Conservation (phyloP, 495 filamentous ascomycete genomes). For the Endocarpon pusillum region DNA sequence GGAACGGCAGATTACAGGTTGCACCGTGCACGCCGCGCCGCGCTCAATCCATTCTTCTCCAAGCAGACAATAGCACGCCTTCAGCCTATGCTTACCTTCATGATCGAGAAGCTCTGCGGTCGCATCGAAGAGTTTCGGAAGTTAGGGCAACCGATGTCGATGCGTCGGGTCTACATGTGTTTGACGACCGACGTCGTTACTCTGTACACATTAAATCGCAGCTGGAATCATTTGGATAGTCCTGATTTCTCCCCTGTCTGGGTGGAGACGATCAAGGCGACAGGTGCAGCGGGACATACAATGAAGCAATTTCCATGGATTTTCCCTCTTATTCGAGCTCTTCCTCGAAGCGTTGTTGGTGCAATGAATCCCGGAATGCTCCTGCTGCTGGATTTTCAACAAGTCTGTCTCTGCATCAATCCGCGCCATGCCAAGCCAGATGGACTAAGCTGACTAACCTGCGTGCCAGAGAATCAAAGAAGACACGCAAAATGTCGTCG, state of each 20-base stretch:
- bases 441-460: constrained; percentile 5
- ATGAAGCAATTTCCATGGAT: constrained; percentile 16
- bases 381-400: constrained; percentile 11
- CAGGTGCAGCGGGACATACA: constrained; percentile 4
- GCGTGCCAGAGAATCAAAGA: constrained; percentile 6
- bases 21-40: constrained; percentile 16
- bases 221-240: constrained; percentile 9
- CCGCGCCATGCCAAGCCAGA: constrained; percentile 1
- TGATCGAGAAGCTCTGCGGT: constrained; percentile 1
- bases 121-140: neutral
- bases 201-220: neutral
- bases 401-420: neutral
- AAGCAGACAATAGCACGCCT: constrained; percentile 7
- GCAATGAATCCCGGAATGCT: constrained; percentile 14
- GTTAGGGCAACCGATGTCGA: neutral
- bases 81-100: constrained; percentile 8
- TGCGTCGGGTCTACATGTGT: neutral
- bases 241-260: constrained; percentile 8
- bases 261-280: constrained; percentile 8
- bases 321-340: constrained; percentile 9
- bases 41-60: constrained; percentile 25
- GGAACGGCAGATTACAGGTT: constrained; percentile 15
- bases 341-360: constrained; percentile 9
- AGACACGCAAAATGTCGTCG: constrained; percentile 4
- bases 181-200: neutral